Evolutionary conservation across 192 early-diverging fungal genomes (phyloP).

Genomic region (Coemansia sp.): DNA sequence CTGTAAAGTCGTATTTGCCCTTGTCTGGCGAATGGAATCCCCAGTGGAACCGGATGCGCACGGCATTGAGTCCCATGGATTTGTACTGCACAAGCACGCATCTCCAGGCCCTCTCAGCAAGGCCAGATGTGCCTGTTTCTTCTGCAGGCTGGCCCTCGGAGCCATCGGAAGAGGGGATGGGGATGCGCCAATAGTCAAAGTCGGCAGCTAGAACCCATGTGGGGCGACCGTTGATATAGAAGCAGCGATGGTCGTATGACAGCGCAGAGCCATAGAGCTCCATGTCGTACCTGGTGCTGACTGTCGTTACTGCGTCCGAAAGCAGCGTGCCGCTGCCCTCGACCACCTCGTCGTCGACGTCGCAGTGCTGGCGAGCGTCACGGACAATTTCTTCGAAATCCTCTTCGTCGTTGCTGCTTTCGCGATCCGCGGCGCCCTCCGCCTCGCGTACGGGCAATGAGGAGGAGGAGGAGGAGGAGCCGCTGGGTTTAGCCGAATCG

Average conservation of each 20-base stretch:
- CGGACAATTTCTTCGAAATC: constrained; percentile 40
- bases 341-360: constrained; percentile 33
- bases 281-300: constrained; percentile 39
- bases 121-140: background rate
- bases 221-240: constrained; percentile 66
- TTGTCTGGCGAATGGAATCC: constrained; percentile 76
- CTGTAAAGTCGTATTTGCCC: constrained; percentile 72
- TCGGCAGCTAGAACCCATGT: constrained; percentile 69
- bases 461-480: background rate
- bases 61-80: constrained; percentile 69
- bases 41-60: constrained; percentile 91
- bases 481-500: background rate
- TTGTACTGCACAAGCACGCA: constrained; percentile 68
- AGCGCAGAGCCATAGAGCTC: constrained; percentile 38
- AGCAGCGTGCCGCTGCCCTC: constrained; percentile 43
- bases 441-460: background rate
- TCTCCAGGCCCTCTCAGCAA: constrained; percentile 54
- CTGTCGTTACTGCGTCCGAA: constrained; percentile 27
- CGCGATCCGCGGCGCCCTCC: constrained; percentile 8
- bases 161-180: constrained; percentile 47
- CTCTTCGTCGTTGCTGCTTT: constrained; percentile 9
- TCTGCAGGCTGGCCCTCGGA: background rate
- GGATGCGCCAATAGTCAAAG: constrained; percentile 87
- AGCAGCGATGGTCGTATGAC: constrained; percentile 60
- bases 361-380: constrained; percentile 34